A percentile compares a stretch with the other conserved stretches of the same genome.
Conservation (phyloP, 2,329 filamentous ascomycete species). For the Microdochium nivale region DNA sequence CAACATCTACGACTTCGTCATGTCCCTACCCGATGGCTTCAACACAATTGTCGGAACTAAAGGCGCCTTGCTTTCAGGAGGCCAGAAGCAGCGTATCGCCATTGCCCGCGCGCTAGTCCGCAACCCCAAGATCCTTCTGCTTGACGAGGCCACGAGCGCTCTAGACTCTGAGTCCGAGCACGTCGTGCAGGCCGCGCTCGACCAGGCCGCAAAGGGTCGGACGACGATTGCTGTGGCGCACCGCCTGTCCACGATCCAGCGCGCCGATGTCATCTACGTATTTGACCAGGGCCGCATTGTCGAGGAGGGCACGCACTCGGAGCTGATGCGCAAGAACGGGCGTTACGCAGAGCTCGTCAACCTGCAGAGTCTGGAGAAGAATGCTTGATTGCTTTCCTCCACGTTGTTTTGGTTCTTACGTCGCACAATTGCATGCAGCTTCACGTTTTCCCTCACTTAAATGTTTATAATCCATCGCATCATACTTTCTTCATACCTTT, state of each 20-base stretch:
- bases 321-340: slow-evolving; percentile 61
- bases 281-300: slow-evolving; percentile 84
- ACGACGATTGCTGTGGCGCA: slow-evolving; percentile 95
- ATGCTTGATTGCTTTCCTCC: slow-evolving; percentile 15
- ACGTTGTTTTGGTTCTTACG: no score
- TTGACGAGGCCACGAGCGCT: slow-evolving; percentile 75
- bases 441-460: no score
- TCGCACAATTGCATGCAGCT: no score
- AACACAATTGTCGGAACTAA: slow-evolving; percentile 80
- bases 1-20: slow-evolving; percentile 88
- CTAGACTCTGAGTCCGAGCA: slow-evolving; percentile 71
- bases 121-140: slow-evolving; percentile 78
- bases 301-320: slow-evolving; percentile 72
- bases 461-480: no score
- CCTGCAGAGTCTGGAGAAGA: slow-evolving; percentile 66
- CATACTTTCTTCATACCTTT: no score
- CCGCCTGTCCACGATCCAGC: slow-evolving; percentile 84
- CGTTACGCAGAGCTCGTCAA: slow-evolving; percentile 74
- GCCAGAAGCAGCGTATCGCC: slow-evolving; percentile 90
- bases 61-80: slow-evolving; percentile 76
- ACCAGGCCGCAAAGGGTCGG: slow-evolving; percentile 72
- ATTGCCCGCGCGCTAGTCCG: slow-evolving; percentile 87
- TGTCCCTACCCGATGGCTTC: slow-evolving; percentile 78
- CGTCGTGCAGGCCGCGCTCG: slow-evolving; percentile 71
- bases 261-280: slow-evolving; percentile 93